Evolutionary conservation across 148 eudicot genomes (phyloP), one percentile per base, ranked within the genome.

Genomic region (Rheum nobile): DNA sequence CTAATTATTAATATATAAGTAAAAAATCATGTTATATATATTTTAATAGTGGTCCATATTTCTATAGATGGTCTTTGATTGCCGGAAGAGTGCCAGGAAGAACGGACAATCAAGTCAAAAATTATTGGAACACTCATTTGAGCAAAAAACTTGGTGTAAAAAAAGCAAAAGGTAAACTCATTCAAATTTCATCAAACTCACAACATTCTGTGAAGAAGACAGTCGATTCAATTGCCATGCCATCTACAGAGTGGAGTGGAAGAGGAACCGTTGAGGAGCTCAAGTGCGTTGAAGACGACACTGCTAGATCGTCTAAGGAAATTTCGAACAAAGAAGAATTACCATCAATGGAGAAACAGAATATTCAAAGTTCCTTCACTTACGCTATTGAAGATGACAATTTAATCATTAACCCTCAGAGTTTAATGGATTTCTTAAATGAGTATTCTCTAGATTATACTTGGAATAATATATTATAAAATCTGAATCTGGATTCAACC

Each of bases 81-180:
- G 82, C 82, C 11, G 82, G 82, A 22, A 46, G 82, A 42, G 71
- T 80, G 6, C 82, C 76, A 1, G 82, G 82, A 1, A 47, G 82
- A 24, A 80, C 79, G 0, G 82, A 80, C 44, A 80, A 80, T 39
- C 82, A 76, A 68, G 82, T 79, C n/a, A 79, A 79, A 50, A 79
- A 79, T 38, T 70, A 79, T 35, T 79, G 76, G 82, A 75, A 80
- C 61, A 76, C 76, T 72, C 82, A 80, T 80, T 80, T 80, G 71
- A 80, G 82, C 76, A 80, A 76, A 71, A 80, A 80, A 61, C 79
- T 72, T 21, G 74, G 82, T 31, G 1, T 22, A 2, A 29, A 31
- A 17, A 34, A 32, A 32, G 21, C 19, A 5, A 48, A 50, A 38
- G 8, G 16, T 2, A 72, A 72, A 72, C 24, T 32, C 38, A 2